These are phyloP conservation scores for Umbilicus rupestris DNA, from an alignment of 164 flowering plant genomes.

Conservation along the genomic window DNA sequence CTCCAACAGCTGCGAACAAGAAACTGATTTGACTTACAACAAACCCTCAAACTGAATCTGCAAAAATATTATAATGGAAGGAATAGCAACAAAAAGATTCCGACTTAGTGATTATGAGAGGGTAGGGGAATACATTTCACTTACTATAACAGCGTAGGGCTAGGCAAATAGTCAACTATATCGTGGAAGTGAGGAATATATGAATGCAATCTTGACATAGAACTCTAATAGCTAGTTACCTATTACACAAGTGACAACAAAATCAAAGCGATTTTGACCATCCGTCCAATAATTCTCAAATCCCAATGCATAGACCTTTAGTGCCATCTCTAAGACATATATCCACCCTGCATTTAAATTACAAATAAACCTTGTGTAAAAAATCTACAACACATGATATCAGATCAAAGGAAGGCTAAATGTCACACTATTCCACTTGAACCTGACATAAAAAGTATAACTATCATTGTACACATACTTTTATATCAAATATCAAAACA, in stretches of 20 bases:
- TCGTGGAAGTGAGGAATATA: background rate
- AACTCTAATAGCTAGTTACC: slow-evolving; percentile 33
- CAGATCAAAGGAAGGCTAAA: background rate
- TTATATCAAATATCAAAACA: background rate
- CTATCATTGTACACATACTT: background rate
- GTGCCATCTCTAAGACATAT: slow-evolving; percentile 83
- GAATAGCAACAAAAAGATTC: background rate
- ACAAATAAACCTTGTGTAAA: slow-evolving; percentile 4
- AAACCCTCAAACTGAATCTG: background rate
- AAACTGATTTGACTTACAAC: background rate
- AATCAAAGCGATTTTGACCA: slow-evolving; percentile 94
- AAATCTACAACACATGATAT: background rate
- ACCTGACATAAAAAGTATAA: background rate
- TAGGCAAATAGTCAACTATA: background rate
- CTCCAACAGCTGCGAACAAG: slow-evolving; percentile 71
- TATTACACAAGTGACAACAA: slow-evolving; percentile 76
- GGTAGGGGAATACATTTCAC: background rate
- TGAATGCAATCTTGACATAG: background rate
- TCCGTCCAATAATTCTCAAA: slow-evolving; percentile 88
- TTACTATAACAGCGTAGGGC: background rate
- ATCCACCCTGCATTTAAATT: slow-evolving; percentile 67
- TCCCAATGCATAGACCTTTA: slow-evolving; percentile 67
- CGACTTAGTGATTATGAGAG: background rate
- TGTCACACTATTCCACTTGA: background rate
- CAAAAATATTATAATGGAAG: background rate